Base-by-base conservation (phyloP, 192 early-diverging fungal species). In the Entrophospora sp. region DNA sequence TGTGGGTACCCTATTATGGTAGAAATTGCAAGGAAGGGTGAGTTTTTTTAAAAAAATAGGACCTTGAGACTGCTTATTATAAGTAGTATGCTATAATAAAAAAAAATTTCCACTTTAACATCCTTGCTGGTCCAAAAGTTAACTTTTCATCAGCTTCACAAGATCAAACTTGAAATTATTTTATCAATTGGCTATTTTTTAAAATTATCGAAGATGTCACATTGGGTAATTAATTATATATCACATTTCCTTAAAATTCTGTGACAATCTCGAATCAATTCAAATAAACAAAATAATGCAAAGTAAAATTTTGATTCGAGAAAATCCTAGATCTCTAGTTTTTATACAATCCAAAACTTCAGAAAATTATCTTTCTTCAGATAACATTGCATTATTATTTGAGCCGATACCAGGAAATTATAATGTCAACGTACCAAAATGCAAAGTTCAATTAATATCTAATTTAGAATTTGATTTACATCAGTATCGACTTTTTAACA, bases 51-150 rank as follows among this genome's bases (percentile, higher is more conserved):
- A 55, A 53, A 45, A 55, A 69, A 36, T 40, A 44, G 12, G 60
- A 49, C 36, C 38, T 22, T 20, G 58, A 7, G 18, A 20, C 1
- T 1, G 34, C 2, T 34, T 14, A 36, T 27, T 36, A 42, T 44
- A 37, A 40, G 43, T 45, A 43, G 31, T 1, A 13, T 56, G n/a
- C 0, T 51, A 13, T 53, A 16, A 20, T 32, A 45, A 52, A 6
- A 18, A 14, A 9, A 38, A 20, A 48, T 31, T 53, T 64, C 27
- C 37, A 84, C 81, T 68, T 87, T 88, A 73, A 96, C 92, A 75
- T 85, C 86, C 67, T 89, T 86, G 64, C 88, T 90, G 13, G 94
- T 96, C 96, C 89, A 69, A 95, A 84, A 32, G 76, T 69, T 14
- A 84, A 68, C 36, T 86, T 80, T 24, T 81, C 76, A 70, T 86